A percentile compares a stretch with the other conserved stretches of the same genome.
Conservation (phyloP, 495 filamentous ascomycete species). For the Aspergillus asperescens region DNA sequence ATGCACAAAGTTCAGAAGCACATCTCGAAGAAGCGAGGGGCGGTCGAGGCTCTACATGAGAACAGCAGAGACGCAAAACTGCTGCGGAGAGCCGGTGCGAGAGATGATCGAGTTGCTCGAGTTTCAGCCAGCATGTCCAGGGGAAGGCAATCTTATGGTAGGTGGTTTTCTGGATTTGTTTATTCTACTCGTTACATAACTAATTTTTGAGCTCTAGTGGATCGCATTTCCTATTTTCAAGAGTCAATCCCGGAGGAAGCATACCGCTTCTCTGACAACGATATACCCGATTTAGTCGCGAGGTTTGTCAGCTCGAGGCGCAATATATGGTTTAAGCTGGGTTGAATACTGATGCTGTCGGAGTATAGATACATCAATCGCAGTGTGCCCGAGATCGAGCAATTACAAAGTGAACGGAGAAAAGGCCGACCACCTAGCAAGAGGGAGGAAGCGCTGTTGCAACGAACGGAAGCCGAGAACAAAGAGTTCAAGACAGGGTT, state of each 20-base stretch:
- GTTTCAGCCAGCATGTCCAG: slow-evolving; percentile 57
- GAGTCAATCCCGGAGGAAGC: slow-evolving; percentile 51
- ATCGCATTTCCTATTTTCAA: slow-evolving; percentile 68
- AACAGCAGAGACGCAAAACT: slow-evolving; percentile 74
- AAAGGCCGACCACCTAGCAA: slow-evolving; percentile 75
- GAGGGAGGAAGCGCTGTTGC: slow-evolving; percentile 68
- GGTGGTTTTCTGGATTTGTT: slow-evolving; percentile 12
- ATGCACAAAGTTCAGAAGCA: slow-evolving; percentile 78
- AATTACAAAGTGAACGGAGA: slow-evolving; percentile 68
- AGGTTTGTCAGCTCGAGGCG: slow-evolving; percentile 40
- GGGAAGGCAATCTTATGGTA: slow-evolving; percentile 63
- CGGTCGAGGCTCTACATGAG: slow-evolving; percentile 66
- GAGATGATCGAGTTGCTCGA: slow-evolving; percentile 72
- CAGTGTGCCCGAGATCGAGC: slow-evolving; percentile 66
- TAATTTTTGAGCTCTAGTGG: slow-evolving; percentile 44
- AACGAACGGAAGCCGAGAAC: slow-evolving; percentile 63
- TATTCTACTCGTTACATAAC: neutral
- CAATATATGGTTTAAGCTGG: too few species aligned
- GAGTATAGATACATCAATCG: slow-evolving; percentile 65
- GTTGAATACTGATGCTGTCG: neutral
- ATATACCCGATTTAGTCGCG: slow-evolving; percentile 57
- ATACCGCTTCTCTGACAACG: slow-evolving; percentile 51
- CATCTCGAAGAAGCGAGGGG: slow-evolving; percentile 67
- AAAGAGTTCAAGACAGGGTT: slow-evolving; percentile 83
- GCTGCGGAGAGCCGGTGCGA: slow-evolving; percentile 63